Conservation (phyloP, 768 basidiomycete genomes). For the Psilocybe subaeruginosa region DNA sequence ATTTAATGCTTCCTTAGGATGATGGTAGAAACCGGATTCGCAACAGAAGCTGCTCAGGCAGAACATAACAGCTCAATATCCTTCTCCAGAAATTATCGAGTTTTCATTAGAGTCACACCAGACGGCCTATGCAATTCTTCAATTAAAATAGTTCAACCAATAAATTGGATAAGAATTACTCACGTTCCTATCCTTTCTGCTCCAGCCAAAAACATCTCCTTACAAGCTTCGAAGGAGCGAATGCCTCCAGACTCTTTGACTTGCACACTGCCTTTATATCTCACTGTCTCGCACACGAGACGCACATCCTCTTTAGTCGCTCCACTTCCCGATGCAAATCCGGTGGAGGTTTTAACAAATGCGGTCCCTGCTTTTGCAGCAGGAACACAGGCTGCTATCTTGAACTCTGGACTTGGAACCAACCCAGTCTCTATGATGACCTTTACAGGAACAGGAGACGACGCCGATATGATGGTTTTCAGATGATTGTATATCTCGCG, state of each 20-base stretch:
- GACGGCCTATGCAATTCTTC: constrained; percentile 13
- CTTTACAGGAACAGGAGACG: constrained; percentile 40
- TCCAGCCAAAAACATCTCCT: constrained; percentile 50
- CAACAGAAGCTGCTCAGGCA: no score
- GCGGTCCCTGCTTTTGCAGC: constrained; percentile 52
- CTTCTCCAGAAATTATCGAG: background rate
- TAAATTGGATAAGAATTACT: constrained; percentile 22
- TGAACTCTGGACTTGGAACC: constrained; percentile 42
- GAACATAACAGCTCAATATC: constrained; percentile 1
- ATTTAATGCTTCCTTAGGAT: no score
- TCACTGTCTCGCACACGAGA: constrained; percentile 44
- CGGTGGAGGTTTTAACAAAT: constrained; percentile 59
- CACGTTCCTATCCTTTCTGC: constrained; percentile 60
- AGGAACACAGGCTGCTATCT: constrained; percentile 48
- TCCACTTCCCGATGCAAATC: constrained; percentile 47
- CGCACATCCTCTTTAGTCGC: constrained; percentile 47
- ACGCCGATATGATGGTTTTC: constrained; percentile 37
- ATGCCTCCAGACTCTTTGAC: constrained; percentile 59
- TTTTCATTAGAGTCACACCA: constrained; percentile 19
- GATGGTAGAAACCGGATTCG: background rate
- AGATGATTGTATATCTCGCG: constrained; percentile 42
- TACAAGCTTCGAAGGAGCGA: constrained; percentile 45
- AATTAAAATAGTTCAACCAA: background rate
- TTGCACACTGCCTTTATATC: constrained; percentile 34
- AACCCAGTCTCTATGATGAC: constrained; percentile 56